These are phyloP conservation scores for Groenewaldozyma auringiensis DNA, from an alignment of 1,139 yeast species.

Conservation along the genomic window DNA sequence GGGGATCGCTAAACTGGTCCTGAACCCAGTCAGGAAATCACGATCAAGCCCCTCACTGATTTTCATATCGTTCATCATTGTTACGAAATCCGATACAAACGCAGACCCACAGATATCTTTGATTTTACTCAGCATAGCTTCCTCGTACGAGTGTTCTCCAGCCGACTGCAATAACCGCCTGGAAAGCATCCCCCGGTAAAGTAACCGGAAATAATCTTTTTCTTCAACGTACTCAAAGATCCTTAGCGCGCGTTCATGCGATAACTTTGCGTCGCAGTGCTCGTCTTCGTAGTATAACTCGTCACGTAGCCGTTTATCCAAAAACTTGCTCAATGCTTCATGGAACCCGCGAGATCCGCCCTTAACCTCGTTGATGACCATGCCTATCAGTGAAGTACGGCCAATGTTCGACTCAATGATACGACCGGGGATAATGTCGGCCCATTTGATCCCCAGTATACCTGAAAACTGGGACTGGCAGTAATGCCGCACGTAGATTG, in stretches of 20 bases:
- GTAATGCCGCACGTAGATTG: neutral
- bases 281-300: neutral
- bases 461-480: neutral
- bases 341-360: neutral
- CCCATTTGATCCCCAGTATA: neutral
- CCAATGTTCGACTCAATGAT: neutral
- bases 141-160: slow-evolving; percentile 19
- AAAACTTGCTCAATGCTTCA: slow-evolving; percentile 1
- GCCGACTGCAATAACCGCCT: slow-evolving; percentile 31
- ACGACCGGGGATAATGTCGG: neutral
- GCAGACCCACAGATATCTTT: slow-evolving; percentile 30
- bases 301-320: slow-evolving; percentile 3
- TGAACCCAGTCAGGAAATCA: slow-evolving; percentile 19
- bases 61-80: slow-evolving; percentile 33
- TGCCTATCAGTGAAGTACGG: neutral
- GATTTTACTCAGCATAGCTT: slow-evolving; percentile 23
- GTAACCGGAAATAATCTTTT: slow-evolving; percentile 31
- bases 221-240: slow-evolving; percentile 25
- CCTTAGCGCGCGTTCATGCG: slow-evolving; percentile 9
- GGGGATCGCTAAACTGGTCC: slow-evolving; percentile 10
- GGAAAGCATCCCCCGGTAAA: slow-evolving; percentile 33
- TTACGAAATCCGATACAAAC: slow-evolving; percentile 26
- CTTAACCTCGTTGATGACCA: neutral
- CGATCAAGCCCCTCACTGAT: slow-evolving; percentile 15
- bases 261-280: neutral